These are phyloP conservation scores for Silene uniflora DNA, from an alignment of 148 eudicot species.

Conservation along the genomic window DNA sequence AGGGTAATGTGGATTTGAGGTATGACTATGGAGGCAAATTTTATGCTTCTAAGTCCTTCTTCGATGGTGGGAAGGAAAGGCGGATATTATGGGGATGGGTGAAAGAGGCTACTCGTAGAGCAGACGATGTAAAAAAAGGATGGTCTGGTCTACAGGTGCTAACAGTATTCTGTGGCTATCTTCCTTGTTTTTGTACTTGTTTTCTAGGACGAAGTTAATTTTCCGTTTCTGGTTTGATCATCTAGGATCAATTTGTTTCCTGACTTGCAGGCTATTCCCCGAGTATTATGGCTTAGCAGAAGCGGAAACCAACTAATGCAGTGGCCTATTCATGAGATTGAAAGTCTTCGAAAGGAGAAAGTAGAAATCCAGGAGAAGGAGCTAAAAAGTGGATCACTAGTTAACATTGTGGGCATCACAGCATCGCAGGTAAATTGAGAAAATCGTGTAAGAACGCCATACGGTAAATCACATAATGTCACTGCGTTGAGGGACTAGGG, in stretches of 20 bases:
- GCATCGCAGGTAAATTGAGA: slow-evolving; percentile 24
- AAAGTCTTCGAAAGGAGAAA: slow-evolving; percentile 23
- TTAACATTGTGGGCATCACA: slow-evolving; percentile 24
- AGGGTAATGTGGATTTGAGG: slow-evolving; percentile 43
- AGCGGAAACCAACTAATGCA: slow-evolving; percentile 36
- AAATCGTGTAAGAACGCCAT: neutral
- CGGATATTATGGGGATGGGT: slow-evolving; percentile 55
- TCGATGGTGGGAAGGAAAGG: slow-evolving; percentile 32
- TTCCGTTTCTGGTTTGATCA: neutral
- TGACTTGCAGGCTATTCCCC: slow-evolving; percentile 33
- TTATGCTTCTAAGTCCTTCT: slow-evolving; percentile 59
- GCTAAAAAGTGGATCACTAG: slow-evolving; percentile 17
- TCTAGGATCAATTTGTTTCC: neutral
- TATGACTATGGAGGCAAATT: slow-evolving; percentile 51
- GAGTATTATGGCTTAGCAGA: slow-evolving; percentile 39
- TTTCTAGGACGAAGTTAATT: too few species aligned
- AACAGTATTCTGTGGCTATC: neutral
- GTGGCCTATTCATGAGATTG: slow-evolving; percentile 33
- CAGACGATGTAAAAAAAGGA: slow-evolving; percentile 40
- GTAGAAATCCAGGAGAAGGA: slow-evolving; percentile 21
- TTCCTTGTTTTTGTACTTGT: neutral
- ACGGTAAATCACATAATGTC: neutral
- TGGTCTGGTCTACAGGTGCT: slow-evolving; percentile 65
- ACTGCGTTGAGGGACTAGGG: neutral
- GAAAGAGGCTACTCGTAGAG: slow-evolving; percentile 34